Conservation (phyloP, 345 rosid genomes). For the Populus euphratica region DNA sequence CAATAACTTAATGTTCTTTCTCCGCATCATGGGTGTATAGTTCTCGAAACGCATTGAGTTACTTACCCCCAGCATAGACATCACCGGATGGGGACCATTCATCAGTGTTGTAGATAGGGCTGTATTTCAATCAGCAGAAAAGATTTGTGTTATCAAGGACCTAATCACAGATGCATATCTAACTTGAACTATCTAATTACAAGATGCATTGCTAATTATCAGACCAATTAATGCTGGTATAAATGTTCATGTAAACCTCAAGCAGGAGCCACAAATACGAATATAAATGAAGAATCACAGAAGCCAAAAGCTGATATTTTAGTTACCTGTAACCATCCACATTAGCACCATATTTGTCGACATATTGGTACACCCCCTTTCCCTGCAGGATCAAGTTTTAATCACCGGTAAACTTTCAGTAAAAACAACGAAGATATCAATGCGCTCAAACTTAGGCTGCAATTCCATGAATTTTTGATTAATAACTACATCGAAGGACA, state of each 20-base stretch:
- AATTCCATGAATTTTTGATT: not conserved
- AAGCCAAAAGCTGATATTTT: not conserved
- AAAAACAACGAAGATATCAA: not conserved
- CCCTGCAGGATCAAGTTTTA: slow-evolving; percentile 47
- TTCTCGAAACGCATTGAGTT: not conserved
- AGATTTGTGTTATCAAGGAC: too few species aligned
- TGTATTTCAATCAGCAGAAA: slow-evolving; percentile 22
- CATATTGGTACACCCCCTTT: slow-evolving; percentile 90
- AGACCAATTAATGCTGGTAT: too few species aligned
- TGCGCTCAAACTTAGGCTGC: not conserved
- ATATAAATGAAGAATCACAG: not conserved
- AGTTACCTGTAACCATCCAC: slow-evolving; percentile 90
- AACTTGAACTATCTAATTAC: too few species aligned
- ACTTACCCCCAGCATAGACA: slow-evolving; percentile 69
- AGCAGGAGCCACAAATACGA: too few species aligned
- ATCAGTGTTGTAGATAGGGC: slow-evolving; percentile 63
- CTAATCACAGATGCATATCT: too few species aligned
- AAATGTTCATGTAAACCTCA: too few species aligned
- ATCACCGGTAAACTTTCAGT: not conserved
- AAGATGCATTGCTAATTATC: too few species aligned
- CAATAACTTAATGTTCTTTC: not conserved
- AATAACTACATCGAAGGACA: too few species aligned
- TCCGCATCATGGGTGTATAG: not conserved
- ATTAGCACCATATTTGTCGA: slow-evolving; percentile 95
- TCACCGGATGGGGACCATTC: slow-evolving; percentile 87